Base-by-base conservation (phyloP, 2,329 filamentous ascomycete species). In the Sporothrix pseudoabietina region DNA sequence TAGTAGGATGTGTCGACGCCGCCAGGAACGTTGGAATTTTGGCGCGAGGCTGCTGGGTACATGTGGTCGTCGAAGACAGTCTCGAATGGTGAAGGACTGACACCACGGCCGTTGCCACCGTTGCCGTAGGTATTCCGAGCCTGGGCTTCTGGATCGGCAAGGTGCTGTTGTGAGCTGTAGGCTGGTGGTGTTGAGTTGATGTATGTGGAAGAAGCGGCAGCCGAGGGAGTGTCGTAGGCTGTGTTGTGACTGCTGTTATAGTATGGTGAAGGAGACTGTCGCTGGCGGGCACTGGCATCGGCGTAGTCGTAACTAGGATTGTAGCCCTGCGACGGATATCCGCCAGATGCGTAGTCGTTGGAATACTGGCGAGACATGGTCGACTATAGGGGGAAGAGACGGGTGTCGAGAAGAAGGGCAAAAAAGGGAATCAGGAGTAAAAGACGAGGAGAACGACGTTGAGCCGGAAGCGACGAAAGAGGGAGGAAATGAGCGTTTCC, bases 51-150 rank as follows among this genome's bases (percentile, higher is more conserved):
- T 69, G 86, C 83, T 72, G 89, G 88, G 78, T 92, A 91, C 73
- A 86, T 85, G 81, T 90, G 84, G 80, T 92, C 90, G 80, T 91
- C 89, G 80, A 92, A 92, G 72, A 90, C 88, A 66, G 87, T 87
- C 72, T 89, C 87, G 79, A 91, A 91, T 10, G 90, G 89, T 26
- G 78, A 79, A 22, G 73, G 54, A 10, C 72, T 74, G 30, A 75
- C 73, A 66, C 74, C 72, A 39, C 69, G 74, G 69, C 35, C 73
- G 73, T 54, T 70, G 41, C 47, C 75, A 80, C 73, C 71, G 81
- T 77, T 72, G 83, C 52, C 66, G 78, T 49, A 82, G 80, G 65
- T 80, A 79, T 74, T 49, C 49, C 41, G 72, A 16, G 78, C 73
- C 30, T 79, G 73, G n/a, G 76, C 79, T 72, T 80, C 80, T n/a